Conservation (phyloP, 805 yeast species). For the Yarrowia deformans region DNA sequence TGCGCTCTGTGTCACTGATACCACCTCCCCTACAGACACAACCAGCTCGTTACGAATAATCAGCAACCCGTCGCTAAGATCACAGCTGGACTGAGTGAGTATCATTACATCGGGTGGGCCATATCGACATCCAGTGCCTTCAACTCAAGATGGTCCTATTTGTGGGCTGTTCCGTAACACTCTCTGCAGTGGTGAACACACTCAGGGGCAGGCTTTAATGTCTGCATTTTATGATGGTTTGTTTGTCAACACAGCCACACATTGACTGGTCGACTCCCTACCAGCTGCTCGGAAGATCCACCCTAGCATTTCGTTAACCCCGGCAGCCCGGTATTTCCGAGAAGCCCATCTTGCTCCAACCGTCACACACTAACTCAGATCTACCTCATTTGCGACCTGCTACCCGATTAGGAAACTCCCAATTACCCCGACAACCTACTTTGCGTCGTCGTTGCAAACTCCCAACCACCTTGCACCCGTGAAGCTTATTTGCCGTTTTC, state of each 20-base stretch:
- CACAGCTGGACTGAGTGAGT: slow-evolving; percentile 39
- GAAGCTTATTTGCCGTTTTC: slow-evolving; percentile 8
- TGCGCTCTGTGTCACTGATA: slow-evolving; percentile 16
- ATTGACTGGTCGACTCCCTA: no score
- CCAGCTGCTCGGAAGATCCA: no score
- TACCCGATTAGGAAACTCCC: slow-evolving; percentile 21
- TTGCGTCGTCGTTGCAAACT: slow-evolving; percentile 18
- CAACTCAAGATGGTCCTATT: neutral
- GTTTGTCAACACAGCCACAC: neutral
- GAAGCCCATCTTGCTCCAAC: neutral
- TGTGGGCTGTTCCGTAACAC: neutral
- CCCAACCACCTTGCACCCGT: slow-evolving; percentile 18
- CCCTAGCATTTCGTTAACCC: neutral
- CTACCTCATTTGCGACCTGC: slow-evolving; percentile 29
- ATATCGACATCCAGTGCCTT: neutral
- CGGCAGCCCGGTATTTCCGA: slow-evolving; percentile 14
- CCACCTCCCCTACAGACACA: slow-evolving; percentile 18
- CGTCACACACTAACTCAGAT: slow-evolving; percentile 28
- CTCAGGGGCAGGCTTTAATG: neutral
- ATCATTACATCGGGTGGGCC: neutral
- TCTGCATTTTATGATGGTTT: neutral
- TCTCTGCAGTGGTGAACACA: neutral
- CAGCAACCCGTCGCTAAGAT: slow-evolving; percentile 12
- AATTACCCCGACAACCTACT: slow-evolving; percentile 30
- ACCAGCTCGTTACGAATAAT: neutral